Percentiles rank a stretch among this genome's conserved stretches.
These are phyloP conservation scores for Penicillium longicatenatum DNA, from an alignment of 495 filamentous ascomycete genomes.

Conservation along the genomic window DNA sequence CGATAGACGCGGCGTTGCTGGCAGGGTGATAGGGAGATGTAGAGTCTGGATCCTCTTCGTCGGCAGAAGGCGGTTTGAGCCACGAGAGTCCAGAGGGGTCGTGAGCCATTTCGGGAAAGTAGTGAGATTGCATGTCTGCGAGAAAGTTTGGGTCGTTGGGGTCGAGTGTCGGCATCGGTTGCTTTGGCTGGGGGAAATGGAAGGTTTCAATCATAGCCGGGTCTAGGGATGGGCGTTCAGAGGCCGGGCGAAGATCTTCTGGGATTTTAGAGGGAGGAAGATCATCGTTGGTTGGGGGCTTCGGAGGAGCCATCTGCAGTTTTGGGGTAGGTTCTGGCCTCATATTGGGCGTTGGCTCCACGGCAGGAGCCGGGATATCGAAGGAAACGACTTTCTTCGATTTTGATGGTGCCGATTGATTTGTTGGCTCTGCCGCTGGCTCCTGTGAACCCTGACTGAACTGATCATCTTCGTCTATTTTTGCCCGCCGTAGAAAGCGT, in stretches of 20 bases:
- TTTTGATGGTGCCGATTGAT: conserved; percentile 10
- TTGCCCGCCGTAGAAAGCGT: conserved; percentile 74
- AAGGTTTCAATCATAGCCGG: conserved; percentile 64
- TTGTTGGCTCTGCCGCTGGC: neutral
- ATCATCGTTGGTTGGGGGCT: conserved; percentile 37
- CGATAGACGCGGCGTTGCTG: conserved; percentile 60
- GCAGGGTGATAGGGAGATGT: conserved; percentile 76
- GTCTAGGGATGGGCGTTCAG: conserved; percentile 38
- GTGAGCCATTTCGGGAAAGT: conserved; percentile 83
- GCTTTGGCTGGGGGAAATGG: conserved; percentile 42
- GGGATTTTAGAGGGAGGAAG: conserved; percentile 36
- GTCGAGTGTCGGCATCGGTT: conserved; percentile 68
- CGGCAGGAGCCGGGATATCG: conserved; percentile 19
- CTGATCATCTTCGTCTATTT: conserved; percentile 63
- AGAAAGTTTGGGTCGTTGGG: conserved; percentile 82
- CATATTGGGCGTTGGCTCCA: conserved; percentile 6
- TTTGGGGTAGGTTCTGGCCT: conserved; percentile 9
- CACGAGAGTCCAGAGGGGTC: conserved; percentile 87
- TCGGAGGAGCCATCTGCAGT: conserved; percentile 16
- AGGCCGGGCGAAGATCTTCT: conserved; percentile 45
- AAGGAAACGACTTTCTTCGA: conserved; percentile 38
- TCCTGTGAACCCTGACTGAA: neutral
- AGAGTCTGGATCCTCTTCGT: conserved; percentile 50
- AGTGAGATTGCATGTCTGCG: conserved; percentile 78
- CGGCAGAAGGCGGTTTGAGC: conserved; percentile 74